phyloP scores from a whole-genome alignment of 345 rosid species.

The Pugionium cornutum region DNA sequence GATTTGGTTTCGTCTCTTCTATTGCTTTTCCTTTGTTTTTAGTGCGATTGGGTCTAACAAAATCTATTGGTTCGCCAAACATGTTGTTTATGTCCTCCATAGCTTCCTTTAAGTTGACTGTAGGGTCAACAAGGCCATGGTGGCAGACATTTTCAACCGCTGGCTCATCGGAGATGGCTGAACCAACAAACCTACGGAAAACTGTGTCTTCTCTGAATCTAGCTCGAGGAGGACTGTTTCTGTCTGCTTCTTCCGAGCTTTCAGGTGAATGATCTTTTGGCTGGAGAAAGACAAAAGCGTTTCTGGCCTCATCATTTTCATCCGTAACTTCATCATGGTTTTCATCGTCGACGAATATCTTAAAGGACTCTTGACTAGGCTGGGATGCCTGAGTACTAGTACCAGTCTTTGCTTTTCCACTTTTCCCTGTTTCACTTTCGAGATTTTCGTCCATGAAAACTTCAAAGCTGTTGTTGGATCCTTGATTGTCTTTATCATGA shows the following conservation, averaged over 20 bases:
- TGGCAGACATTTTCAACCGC: slow-evolving; percentile 89
- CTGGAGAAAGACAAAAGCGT: slow-evolving; percentile 57
- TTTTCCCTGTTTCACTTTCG: slow-evolving; percentile 34
- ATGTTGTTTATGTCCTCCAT: slow-evolving; percentile 91
- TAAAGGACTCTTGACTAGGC: slow-evolving; percentile 48
- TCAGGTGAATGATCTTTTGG: slow-evolving; percentile 67
- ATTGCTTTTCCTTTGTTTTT: slow-evolving; percentile 56
- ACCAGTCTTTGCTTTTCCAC: slow-evolving; percentile 30
- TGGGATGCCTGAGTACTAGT: slow-evolving; percentile 33
- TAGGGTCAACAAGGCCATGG: slow-evolving; percentile 98
- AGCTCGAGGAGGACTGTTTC: slow-evolving; percentile 44
- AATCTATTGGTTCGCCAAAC: slow-evolving; percentile 95
- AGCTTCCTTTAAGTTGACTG: slow-evolving; percentile 92
- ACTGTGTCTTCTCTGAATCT: slow-evolving; percentile 85
- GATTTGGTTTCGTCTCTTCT: slow-evolving; percentile 38
- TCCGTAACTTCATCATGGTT: slow-evolving; percentile 43
- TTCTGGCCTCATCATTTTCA: slow-evolving; percentile 42
- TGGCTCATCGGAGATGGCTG: slow-evolving; percentile 72
- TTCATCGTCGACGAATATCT: slow-evolving; percentile 67
- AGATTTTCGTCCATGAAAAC: slow-evolving; percentile 60
- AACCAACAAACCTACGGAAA: slow-evolving; percentile 78
- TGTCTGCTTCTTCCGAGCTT: slow-evolving; percentile 48
- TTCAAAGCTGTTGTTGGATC: slow-evolving; percentile 43
- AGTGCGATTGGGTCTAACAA: slow-evolving; percentile 68
- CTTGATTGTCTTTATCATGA: slow-evolving; percentile 44